Evolutionary conservation across 176 grass and related monocot species (phyloP).

Genomic region (Luzula sylvatica): DNA sequence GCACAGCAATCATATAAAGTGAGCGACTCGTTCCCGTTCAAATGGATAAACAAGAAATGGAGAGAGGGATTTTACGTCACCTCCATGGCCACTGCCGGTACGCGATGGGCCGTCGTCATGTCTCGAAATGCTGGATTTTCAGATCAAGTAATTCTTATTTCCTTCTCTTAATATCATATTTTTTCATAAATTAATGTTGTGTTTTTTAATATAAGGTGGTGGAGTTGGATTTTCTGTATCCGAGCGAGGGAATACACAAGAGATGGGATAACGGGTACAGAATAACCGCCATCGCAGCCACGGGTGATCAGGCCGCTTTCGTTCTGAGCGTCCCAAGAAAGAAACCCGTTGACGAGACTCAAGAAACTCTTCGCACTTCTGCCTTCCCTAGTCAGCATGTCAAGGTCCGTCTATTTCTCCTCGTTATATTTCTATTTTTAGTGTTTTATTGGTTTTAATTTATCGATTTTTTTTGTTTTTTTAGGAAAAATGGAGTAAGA

Average conservation of each 20-base stretch:
- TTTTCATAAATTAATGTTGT: background rate
- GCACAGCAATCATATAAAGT: slow-evolving; percentile 97
- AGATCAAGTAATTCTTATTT: slow-evolving; percentile 47
- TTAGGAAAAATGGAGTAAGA: slow-evolving; percentile 94
- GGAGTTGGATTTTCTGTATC: slow-evolving; percentile 95
- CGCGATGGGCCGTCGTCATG: slow-evolving; percentile 96
- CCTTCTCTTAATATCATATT: background rate
- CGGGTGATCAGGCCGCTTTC: slow-evolving; percentile 77
- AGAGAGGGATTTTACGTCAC: slow-evolving; percentile 91
- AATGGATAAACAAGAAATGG: slow-evolving; percentile 99
- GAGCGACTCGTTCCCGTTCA: slow-evolving; percentile 89
- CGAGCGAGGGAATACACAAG: slow-evolving; percentile 95
- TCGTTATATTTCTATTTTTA: background rate
- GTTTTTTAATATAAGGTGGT: slow-evolving; percentile 51
- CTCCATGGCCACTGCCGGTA: slow-evolving; percentile 91
- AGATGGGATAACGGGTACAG: slow-evolving; percentile 86
- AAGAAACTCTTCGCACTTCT: slow-evolving; percentile 90
- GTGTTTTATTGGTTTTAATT: background rate
- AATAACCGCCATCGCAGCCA: slow-evolving; percentile 88
- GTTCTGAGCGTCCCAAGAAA: slow-evolving; percentile 87
- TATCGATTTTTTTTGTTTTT: slow-evolving; percentile 25
- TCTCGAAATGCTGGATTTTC: slow-evolving; percentile 89
- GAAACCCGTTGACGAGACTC: slow-evolving; percentile 68
- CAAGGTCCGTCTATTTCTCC: slow-evolving; percentile 40
- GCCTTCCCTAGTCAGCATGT: slow-evolving; percentile 92